phyloP scores from a whole-genome alignment of 2,329 filamentous ascomycete genomes.

The Parastagonospora avenae region DNA sequence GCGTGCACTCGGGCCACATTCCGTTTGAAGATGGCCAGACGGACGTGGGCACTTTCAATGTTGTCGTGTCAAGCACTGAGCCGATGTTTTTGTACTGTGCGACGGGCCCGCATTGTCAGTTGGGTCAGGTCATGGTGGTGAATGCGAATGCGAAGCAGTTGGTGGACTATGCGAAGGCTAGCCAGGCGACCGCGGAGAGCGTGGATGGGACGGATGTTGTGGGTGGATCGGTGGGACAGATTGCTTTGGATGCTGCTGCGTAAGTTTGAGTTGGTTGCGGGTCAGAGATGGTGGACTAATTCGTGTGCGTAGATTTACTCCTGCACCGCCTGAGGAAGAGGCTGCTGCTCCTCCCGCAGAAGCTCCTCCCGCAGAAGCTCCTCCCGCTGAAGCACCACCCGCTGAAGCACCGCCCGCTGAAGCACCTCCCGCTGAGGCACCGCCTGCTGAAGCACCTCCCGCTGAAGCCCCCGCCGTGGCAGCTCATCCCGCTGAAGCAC shows the following conservation, averaged over 20 bases:
- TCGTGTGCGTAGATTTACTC: conserved; percentile 17
- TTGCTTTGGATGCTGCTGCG: conserved; percentile 32
- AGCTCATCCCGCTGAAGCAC: neutral
- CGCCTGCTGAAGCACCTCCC: conserved; percentile 3
- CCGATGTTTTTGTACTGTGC: conserved; percentile 41
- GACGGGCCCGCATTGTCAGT: conserved; percentile 38
- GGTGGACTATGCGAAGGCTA: conserved; percentile 32
- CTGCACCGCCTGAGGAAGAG: conserved; percentile 24
- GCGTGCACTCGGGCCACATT: conserved; percentile 37
- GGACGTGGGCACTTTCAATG: conserved; percentile 39
- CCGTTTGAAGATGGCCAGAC: conserved; percentile 35
- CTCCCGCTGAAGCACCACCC: conserved; percentile 3
- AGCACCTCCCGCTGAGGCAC: conserved; percentile 6
- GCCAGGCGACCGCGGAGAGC: conserved; percentile 27
- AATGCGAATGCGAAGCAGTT: conserved; percentile 30
- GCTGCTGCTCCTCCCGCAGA: conserved; percentile 16
- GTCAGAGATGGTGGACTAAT: conserved; percentile 3
- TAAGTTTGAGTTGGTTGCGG: conserved; percentile 9
- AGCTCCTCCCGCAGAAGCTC: conserved; percentile 6
- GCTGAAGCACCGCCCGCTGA: conserved; percentile 9
- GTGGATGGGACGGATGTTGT: conserved; percentile 26
- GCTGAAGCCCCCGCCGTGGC: neutral
- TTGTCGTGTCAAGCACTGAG: conserved; percentile 33
- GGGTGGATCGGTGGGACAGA: conserved; percentile 26
- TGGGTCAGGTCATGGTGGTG: conserved; percentile 36